phyloP scores from a whole-genome alignment of 805 yeast genomes.

The Priceomyces medius region DNA sequence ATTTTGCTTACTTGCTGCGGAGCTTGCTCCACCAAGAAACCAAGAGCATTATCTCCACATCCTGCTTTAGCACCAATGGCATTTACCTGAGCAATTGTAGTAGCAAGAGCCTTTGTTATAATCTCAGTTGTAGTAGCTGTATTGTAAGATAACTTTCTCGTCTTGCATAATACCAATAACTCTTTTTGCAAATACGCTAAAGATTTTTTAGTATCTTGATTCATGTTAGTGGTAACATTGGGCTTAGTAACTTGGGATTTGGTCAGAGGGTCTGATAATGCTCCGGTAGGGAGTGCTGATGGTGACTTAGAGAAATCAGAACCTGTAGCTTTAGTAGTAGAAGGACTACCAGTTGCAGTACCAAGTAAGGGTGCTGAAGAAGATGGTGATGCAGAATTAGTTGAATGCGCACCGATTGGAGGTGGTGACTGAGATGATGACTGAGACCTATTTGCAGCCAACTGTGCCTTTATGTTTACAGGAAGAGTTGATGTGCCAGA shows the following conservation, averaged over 20 bases:
- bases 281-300: neutral
- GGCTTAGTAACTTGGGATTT: neutral
- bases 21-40: slow-evolving; percentile 74
- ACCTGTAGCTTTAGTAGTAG: neutral
- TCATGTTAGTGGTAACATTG: slow-evolving; percentile 27
- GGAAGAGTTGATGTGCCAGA: slow-evolving; percentile 8
- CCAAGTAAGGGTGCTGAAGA: slow-evolving; percentile 3
- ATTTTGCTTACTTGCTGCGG: slow-evolving; percentile 80
- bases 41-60: slow-evolving; percentile 72
- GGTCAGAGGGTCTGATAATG: neutral
- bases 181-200: slow-evolving; percentile 84
- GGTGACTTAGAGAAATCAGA: neutral
- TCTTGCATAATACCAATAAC: slow-evolving; percentile 74
- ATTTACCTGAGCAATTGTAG: slow-evolving; percentile 87
- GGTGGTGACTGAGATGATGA: slow-evolving; percentile 18
- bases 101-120: slow-evolving; percentile 86
- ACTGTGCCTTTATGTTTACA: slow-evolving; percentile 42
- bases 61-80: slow-evolving; percentile 86
- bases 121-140: slow-evolving; percentile 82
- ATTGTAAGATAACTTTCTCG: slow-evolving; percentile 65
- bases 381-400: slow-evolving; percentile 9
- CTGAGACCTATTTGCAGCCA: slow-evolving; percentile 45
- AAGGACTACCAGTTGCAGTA: neutral
- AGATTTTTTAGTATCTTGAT: slow-evolving; percentile 68
- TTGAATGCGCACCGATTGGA: neutral